Base-by-base conservation (phyloP, 2,329 filamentous ascomycete species). In the Colletotrichum sp. region DNA sequence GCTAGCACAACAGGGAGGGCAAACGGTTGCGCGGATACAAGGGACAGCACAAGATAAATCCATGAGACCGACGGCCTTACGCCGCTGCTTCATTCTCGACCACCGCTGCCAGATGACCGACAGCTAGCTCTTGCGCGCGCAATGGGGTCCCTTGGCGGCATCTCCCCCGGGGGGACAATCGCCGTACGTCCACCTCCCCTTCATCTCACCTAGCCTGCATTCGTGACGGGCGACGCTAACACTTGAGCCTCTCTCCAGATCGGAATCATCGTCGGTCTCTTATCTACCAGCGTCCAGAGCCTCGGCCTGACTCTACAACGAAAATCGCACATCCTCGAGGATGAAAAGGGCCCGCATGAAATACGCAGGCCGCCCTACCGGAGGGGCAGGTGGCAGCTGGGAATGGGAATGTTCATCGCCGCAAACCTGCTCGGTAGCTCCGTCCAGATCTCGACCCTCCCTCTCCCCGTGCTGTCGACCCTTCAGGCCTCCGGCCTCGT, bases 281-380 rank as follows among this genome's bases (percentile, higher is more conserved):
- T 98, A 79, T 98, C 96, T 74, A 98, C 97, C 75, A 97, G 96
- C 83, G 92, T 98, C 28, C 97, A 99, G 85, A 98, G 96, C 84
- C 89, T 99, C 80, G 97, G 97, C 79, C 90, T 99, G 78, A 99
- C 97, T 36, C 90, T 99, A 30, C 97, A 99, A 86, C 95, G 97
- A 83, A 98, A 99, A 86, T 98, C 97, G 78, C 97, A 99, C 86
- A 94, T 99, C 79, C 92, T 98, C 82, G 97, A 99, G 88, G 97
- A 99, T 87, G 95, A 97, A 87, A 98, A 98, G 85, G 91, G 92
- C 67, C 90, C 90, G 9, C 93, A 95, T 83, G 92, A 97, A 85
- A 88, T 93, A 75, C 93, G 94, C 79, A 90, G 96, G 76, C 96
- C 97, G 59, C 95, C 97, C 6, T 97, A 98, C 85, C 94, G 94